Base-by-base conservation (phyloP, 257 asterid species). In the Solanum chmielewskii region DNA sequence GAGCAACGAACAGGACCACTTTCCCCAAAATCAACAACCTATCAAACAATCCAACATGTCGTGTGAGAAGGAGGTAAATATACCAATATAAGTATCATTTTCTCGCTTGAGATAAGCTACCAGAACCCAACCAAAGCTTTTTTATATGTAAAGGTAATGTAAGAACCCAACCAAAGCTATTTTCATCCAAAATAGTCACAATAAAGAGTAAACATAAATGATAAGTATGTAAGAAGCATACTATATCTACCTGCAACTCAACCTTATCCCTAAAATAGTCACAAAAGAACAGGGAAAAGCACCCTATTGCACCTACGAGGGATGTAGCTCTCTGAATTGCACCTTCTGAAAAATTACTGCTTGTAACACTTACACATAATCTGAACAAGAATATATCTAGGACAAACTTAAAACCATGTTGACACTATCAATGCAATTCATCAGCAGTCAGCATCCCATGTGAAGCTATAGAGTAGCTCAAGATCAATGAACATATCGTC, bases 11-110 rank as follows among this genome's bases (percentile, higher is more conserved):
- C 98, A 82, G 99, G 99, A 83, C 99, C 99, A 92, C 92, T 90
- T 90, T 96, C 99, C 60, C 98, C 98, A 90, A 97, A 97, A 92
- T 97, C 99, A 90, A 97, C 96, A 87, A 95, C 95, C 99, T 97
- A 89, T 73, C 78, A 62, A 83, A 39, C 82, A 74, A 74, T 74
- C 31, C 49, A 73, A 37, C 49, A 21, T 37, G 27, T 39, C 52
- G 29, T 74, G 82, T 74, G 82, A 56, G 25, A 56, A 74, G 82
- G 39, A 35, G 45, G 81, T 37, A 73, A 73, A 35, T 29, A 10
- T 47, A 73, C 49, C 49, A 73, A 73, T 11, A 37, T 29, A 35
- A 37, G 49, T 35, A 68, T 68, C 35, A 73, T 35, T 73, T 73
- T 37, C 25, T 37, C 10, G 1, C 64, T 18, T 18, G 64, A 56